These are phyloP conservation scores for Endoconidiophora laricicola DNA, from an alignment of 2,329 filamentous ascomycete species.

Conservation along the genomic window DNA sequence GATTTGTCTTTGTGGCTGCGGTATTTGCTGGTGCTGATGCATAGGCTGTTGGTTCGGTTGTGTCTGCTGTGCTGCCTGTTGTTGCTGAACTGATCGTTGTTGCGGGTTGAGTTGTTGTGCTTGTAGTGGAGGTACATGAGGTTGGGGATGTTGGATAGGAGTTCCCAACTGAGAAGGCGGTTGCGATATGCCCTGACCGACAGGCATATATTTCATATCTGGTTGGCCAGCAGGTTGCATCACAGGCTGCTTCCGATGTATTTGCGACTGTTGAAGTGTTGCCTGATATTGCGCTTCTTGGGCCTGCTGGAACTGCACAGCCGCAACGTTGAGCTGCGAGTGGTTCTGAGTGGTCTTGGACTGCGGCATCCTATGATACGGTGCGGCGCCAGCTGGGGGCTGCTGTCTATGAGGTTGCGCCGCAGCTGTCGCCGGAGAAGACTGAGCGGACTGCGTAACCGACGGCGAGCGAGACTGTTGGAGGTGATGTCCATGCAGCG, in stretches of 20 bases:
- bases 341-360: background rate
- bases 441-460: constrained; percentile 5
- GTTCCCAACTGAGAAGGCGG: background rate
- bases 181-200: background rate
- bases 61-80: constrained; percentile 12
- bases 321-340: background rate
- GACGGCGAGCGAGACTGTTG: constrained; percentile 4
- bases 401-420: background rate
- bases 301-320: constrained; percentile 2
- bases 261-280: background rate
- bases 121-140: constrained; percentile 15
- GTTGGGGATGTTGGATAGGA: background rate
- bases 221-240: background rate
- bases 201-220: background rate
- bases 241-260: background rate
- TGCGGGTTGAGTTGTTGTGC: constrained; percentile 15
- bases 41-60: too few relatives aligned
- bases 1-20: constrained; percentile 15
- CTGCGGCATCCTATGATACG: constrained; percentile 1
- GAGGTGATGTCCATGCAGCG: constrained; percentile 5
- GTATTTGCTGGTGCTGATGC: constrained; percentile 15
- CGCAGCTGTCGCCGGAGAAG: background rate
- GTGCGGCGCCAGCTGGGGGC: background rate
- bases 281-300: constrained; percentile 4
- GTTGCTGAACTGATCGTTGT: constrained; percentile 10